These are phyloP conservation scores for Lanmaoa pseudosensibilis DNA, from an alignment of 768 basidiomycete genomes.

Conservation along the genomic window DNA sequence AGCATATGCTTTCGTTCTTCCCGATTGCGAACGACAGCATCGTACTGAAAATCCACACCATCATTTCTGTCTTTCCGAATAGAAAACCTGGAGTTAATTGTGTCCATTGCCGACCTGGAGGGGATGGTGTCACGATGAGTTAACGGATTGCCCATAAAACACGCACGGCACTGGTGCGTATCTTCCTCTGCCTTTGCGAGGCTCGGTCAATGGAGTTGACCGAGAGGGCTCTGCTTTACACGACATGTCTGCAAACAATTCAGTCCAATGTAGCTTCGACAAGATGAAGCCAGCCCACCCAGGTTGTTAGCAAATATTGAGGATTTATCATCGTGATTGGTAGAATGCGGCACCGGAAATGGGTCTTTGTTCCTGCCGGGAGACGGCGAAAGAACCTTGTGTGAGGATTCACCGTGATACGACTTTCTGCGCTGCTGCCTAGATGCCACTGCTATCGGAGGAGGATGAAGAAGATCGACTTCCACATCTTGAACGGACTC, in stretches of 20 bases:
- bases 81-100: constrained; percentile 64
- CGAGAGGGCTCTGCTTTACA: constrained; percentile 14
- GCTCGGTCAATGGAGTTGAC: constrained; percentile 15
- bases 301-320: not conserved
- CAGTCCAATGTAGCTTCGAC: not conserved
- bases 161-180: constrained; percentile 48
- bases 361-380: constrained; percentile 8
- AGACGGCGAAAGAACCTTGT: constrained; percentile 6
- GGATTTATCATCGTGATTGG: not conserved
- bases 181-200: constrained; percentile 57
- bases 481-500: constrained; percentile 1
- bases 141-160: not conserved
- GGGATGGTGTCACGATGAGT: not conserved
- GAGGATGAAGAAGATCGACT: not conserved
- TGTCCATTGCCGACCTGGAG: constrained; percentile 33
- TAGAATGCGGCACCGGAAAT: constrained; percentile 2
- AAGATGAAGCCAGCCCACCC: constrained; percentile 13
- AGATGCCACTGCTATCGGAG: not conserved
- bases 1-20: constrained; percentile 64
- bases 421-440: constrained; percentile 18
- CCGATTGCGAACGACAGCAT: constrained; percentile 72
- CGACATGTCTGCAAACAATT: constrained; percentile 7
- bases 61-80: constrained; percentile 67
- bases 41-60: constrained; percentile 66
- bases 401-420: constrained; percentile 15